These are phyloP conservation scores for Curvularia sp. DNA, from an alignment of 2,329 filamentous ascomycete species.

Conservation along the genomic window DNA sequence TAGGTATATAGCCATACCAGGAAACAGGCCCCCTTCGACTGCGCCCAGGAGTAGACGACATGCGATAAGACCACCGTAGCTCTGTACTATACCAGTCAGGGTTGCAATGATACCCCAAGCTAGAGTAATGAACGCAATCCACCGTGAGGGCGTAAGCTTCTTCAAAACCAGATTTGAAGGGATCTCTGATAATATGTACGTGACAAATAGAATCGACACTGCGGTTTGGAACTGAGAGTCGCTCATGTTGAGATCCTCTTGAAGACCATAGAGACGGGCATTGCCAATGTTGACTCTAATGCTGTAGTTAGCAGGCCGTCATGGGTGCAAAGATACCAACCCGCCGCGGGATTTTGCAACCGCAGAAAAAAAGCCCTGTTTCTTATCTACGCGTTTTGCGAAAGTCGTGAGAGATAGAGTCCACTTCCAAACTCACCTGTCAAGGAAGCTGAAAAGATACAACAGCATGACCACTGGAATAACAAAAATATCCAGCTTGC, in stretches of 20 bases:
- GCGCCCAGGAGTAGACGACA: constrained; percentile 72
- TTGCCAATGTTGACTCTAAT: constrained; percentile 73
- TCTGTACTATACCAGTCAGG: constrained; percentile 71
- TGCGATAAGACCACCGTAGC: constrained; percentile 70
- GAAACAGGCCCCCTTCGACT: constrained; percentile 74
- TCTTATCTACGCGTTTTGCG: not conserved
- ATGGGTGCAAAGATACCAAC: not conserved
- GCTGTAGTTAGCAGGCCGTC: not conserved
- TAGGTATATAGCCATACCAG: constrained; percentile 72
- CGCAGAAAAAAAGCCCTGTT: not conserved
- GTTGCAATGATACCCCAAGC: constrained; percentile 68
- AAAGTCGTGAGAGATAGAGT: too few species aligned
- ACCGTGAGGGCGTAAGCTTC: constrained; percentile 54
- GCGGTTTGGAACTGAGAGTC: constrained; percentile 72
- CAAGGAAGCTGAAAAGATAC: constrained; percentile 79
- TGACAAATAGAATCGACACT: constrained; percentile 56
- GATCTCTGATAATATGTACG: constrained; percentile 56
- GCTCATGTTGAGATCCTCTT: constrained; percentile 66
- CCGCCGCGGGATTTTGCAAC: not conserved
- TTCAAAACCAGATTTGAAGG: constrained; percentile 58
- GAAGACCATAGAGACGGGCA: constrained; percentile 68
- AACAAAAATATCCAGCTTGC: constrained; percentile 70
- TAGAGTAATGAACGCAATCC: constrained; percentile 68
- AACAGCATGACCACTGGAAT: constrained; percentile 72
- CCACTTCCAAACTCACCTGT: constrained; percentile 61